Evolutionary conservation across 257 asterid genomes (phyloP), one percentile per base, ranked within the genome.

Genomic region (Paraleonurus japonicus): DNA sequence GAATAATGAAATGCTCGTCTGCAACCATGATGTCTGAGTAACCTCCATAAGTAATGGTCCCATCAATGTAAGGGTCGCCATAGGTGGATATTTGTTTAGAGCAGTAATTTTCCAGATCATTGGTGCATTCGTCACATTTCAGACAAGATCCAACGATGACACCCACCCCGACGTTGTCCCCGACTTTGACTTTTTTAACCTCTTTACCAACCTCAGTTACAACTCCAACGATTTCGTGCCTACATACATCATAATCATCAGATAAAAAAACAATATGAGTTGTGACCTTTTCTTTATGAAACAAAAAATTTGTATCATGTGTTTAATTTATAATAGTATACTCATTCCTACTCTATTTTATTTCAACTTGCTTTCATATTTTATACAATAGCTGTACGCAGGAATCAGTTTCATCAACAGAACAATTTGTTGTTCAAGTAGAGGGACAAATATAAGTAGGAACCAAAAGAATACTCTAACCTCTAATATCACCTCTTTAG

Each of bases 1-100:
- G 79, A 4, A 88, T 43, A n/a, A 79, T 80, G 33, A 83, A 83
- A 15, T 79, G 86, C 65, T 88, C 84, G 47, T 70, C 75, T 1
- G 75, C 58, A 23, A 70, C 75, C 75, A 70, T 70, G 58, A 70
- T 57, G 6, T 70, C 20, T 2, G 75, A 70, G 75, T 70, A 70
- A 27, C 75, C 75, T 41, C 75, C 75, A 0, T 65, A 65, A 7
- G 58, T 70, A 7, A 70, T 57, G 47, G 68, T 57, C 4, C 75
- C 75, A 45, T 71, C 75, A 9, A 43, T 24, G 16, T 71, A 60
- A 43, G 61, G 69, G 69, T 11, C 10, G 2, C 61, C 69, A 4
- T 71, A 71, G 69, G 75, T 71, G 47, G 10, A 28, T 6, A 71
- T 45, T 4, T 59, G 69, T 30, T 71, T 60, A 0, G 75, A 0